Evolutionary conservation across 768 basidiomycete genomes (phyloP), one percentile per base, ranked within the genome.

Genomic region (Tylopilus vinaceipallidus): DNA sequence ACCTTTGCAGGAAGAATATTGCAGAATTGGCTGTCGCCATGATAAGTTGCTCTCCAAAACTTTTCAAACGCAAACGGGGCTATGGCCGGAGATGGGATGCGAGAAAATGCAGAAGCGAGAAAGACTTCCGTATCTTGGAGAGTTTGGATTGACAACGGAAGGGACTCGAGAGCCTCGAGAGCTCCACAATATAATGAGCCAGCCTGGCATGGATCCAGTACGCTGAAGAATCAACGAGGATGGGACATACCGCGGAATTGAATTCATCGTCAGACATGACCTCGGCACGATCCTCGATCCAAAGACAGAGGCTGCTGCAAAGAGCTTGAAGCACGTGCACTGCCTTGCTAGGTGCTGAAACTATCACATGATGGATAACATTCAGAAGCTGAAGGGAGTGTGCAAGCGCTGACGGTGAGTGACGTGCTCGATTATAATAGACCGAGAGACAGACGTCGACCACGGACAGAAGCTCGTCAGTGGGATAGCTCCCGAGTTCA

Each of bases 1-100:
- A 82, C 67, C 17, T 63, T 67, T 6, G 63, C 57, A 0, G 83
- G 80, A 49, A 78, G 76, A 16, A 59, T 49, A 0, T 55, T 34
- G 42, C 59, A 62, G 24, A 76, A 71, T 27, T 74, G 66, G 23
- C 63, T 62, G 30, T 59, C 67, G n/a, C 65, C 66, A 29, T 79
- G 75, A 57, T 80, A 84, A 3, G 79, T 79, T 33, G 65, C 64
- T n/a, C 71, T 71, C 84, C 84, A 86, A 59, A 81, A 86, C 2
- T 62, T 66, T 54, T 73, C 71, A 51, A 86, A 86, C 2, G 77
- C 73, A 6, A 75, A 56, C 1, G 80, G 77, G 0, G 80, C 83
- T 17, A 73, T 65, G 9, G 77, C 75, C 3, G 77, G 77, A 3
- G 63, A 50, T 0, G 76, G 74, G 24, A 78, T 71, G 20, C 71